Base-by-base conservation (phyloP, 164 flowering plant genomes). In the Umbilicus rupestris region DNA sequence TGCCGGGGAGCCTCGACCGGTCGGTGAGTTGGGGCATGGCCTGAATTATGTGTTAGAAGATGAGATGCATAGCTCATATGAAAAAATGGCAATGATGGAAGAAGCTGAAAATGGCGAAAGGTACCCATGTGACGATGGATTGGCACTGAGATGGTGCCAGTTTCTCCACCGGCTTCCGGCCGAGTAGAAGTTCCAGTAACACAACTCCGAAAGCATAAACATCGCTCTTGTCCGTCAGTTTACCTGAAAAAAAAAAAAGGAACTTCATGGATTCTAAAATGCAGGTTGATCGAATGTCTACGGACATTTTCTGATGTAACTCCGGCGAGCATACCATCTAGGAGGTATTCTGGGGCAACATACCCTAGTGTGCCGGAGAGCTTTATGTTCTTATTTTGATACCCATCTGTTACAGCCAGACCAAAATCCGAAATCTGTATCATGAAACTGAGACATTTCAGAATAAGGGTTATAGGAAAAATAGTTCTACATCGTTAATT, bases 21-120 rank as follows among this genome's bases (percentile, higher is more conserved):
- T 94, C 99, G 5, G 89, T 89, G 47, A 94, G 87, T 72, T 91
- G 95, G 66, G 99, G 99, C 85, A 83, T 88, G 24, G 99, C 99
- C 98, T 88, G n/a, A n/a, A n/a, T n/a, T n/a, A n/a, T n/a, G n/a
- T n/a, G n/a, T n/a, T n/a, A n/a, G n/a, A n/a, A n/a, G n/a, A n/a
- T n/a, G n/a, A n/a, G n/a, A n/a, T n/a, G n/a, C n/a, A n/a, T n/a
- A n/a, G n/a, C n/a, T n/a, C n/a, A n/a, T n/a, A n/a, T n/a, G n/a
- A n/a, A n/a, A 15, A 15, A 50, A 37, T 31, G 67, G 31, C 33
- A 17, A n/a, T 37, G 39, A 9, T 62, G 44, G 60, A 14, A n/a
- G n/a, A n/a, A n/a, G n/a, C n/a, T n/a, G n/a, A n/a, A n/a, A n/a
- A 11, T 28, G 24, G 66, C 65, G n/a, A 15, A 39, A 8, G 29